These are phyloP conservation scores for Bombardia bombarda DNA, from an alignment of 495 filamentous ascomycete genomes.

Conservation along the genomic window DNA sequence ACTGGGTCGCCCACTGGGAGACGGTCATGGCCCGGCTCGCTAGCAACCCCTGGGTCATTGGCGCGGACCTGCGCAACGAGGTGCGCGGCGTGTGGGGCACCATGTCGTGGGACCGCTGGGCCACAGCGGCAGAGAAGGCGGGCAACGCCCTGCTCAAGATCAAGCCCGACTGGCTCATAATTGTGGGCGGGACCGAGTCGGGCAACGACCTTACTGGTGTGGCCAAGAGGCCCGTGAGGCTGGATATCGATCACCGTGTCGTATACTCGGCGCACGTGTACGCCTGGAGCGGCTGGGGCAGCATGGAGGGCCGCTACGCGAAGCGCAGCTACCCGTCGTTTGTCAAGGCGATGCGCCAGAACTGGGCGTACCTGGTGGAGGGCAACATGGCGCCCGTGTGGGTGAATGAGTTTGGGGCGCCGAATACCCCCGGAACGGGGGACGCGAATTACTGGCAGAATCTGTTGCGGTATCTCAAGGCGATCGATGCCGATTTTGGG, in stretches of 20 bases:
- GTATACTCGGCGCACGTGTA: slow-evolving; percentile 60
- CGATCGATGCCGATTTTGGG: slow-evolving; percentile 50
- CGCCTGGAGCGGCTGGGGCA: slow-evolving; percentile 55
- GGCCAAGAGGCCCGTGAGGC: slow-evolving; percentile 38
- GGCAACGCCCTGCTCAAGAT: slow-evolving; percentile 46
- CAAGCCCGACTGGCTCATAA: slow-evolving; percentile 52
- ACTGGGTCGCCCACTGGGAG: slow-evolving; percentile 55
- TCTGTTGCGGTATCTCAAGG: slow-evolving; percentile 44
- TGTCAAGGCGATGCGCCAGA: slow-evolving; percentile 46
- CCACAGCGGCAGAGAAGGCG: slow-evolving; percentile 46
- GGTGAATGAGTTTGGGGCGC: slow-evolving; percentile 53
- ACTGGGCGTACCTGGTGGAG: slow-evolving; percentile 54
- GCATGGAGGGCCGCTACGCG: slow-evolving; percentile 40
- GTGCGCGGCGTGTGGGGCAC: slow-evolving; percentile 55
- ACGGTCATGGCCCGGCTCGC: slow-evolving; percentile 44
- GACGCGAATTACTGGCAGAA: slow-evolving; percentile 54
- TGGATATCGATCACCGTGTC: slow-evolving; percentile 42
- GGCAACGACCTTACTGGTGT: slow-evolving; percentile 49
- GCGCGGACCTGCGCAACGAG: slow-evolving; percentile 54
- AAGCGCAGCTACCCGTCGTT: slow-evolving; percentile 48
- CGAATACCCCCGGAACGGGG: slow-evolving; percentile 36
- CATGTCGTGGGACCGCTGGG: slow-evolving; percentile 52
- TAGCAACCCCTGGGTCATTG: slow-evolving; percentile 47
- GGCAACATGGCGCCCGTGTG: slow-evolving; percentile 51
- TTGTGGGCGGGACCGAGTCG: slow-evolving; percentile 53